Conservation (phyloP, 345 rosid species). For the Lumnitzera littorea region DNA sequence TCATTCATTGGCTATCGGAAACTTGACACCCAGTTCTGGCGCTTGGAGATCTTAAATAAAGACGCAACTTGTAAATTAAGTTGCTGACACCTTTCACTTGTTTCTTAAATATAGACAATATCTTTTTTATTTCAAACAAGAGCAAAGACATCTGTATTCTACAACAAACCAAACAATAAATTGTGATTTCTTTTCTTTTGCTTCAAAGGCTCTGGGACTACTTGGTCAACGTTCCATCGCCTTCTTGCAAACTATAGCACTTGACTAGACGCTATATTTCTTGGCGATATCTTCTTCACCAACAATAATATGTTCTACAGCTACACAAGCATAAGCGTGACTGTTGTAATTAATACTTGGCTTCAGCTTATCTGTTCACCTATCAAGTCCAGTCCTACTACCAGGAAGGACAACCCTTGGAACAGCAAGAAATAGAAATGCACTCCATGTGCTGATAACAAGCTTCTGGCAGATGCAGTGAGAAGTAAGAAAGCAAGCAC, state of each 20-base stretch:
- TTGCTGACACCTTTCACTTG: too few species aligned
- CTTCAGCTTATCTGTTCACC: constrained; percentile 74
- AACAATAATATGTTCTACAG: background rate
- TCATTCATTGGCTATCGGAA: too few species aligned
- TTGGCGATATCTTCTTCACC: background rate
- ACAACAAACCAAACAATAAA: background rate
- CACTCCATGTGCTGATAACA: constrained; percentile 77
- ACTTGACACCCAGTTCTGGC: too few species aligned
- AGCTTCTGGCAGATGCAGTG: constrained; percentile 77
- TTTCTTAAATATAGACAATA: too few species aligned
- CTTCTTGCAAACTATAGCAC: background rate
- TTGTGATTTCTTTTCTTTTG: background rate
- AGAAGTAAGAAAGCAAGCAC: constrained; percentile 75
- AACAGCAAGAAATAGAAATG: constrained; percentile 90
- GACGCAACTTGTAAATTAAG: too few species aligned
- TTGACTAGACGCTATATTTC: background rate
- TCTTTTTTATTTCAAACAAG: too few species aligned
- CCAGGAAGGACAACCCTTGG: constrained; percentile 79
- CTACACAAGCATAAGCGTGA: background rate
- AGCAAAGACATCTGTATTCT: too few species aligned
- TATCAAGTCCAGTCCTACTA: constrained; percentile 82
- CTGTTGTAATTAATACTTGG: background rate
- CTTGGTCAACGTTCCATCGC: background rate
- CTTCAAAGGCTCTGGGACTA: background rate
- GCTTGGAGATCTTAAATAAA: too few species aligned